phyloP scores from a whole-genome alignment of 2,329 filamentous ascomycete genomes.

The Cladosporium velox region DNA sequence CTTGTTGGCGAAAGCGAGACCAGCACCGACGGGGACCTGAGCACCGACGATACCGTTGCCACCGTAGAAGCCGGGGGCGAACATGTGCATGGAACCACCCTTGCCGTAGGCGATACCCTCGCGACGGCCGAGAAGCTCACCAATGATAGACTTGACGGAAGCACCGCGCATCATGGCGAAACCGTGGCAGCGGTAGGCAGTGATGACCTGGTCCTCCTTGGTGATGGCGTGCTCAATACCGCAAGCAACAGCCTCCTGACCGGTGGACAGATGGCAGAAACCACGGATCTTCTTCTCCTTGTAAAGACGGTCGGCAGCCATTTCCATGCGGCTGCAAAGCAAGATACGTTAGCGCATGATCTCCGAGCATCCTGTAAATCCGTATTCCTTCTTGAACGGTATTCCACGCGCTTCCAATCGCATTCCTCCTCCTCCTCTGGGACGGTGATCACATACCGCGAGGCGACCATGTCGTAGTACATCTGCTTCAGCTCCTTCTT shows the following conservation, averaged over 20 bases:
- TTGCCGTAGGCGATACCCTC: constrained; percentile 98
- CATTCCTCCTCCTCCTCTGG: background rate
- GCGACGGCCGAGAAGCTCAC: constrained; percentile 89
- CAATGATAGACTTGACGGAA: constrained; percentile 87
- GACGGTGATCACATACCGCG: constrained; percentile 65
- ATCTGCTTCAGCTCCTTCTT: constrained; percentile 99
- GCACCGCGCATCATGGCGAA: constrained; percentile 96
- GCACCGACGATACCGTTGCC: constrained; percentile 99
- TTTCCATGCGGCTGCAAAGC: constrained; percentile 86
- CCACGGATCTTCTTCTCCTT: constrained; percentile 99
- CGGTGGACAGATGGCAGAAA: constrained; percentile 98
- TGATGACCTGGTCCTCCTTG: constrained; percentile 91
- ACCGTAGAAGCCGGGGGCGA: constrained; percentile 94
- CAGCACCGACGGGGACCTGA: constrained; percentile 95
- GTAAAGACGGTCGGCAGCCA: constrained; percentile 98
- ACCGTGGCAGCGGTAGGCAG: constrained; percentile 98
- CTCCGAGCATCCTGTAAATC: constrained; percentile 27
- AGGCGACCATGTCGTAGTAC: constrained; percentile 96
- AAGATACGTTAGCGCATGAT: constrained; percentile 29
- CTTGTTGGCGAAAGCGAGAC: constrained; percentile 94
- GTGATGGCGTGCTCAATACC: constrained; percentile 96
- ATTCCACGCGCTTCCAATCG: background rate
- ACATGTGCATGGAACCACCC: constrained; percentile 99
- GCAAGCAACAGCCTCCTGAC: constrained; percentile 94
- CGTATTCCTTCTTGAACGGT: background rate